Percentiles rank a stretch among this genome's conserved stretches.
Evolutionary conservation across 2,329 filamentous ascomycete genomes (phyloP).

Genomic region (Neocucurbitaria cava): DNA sequence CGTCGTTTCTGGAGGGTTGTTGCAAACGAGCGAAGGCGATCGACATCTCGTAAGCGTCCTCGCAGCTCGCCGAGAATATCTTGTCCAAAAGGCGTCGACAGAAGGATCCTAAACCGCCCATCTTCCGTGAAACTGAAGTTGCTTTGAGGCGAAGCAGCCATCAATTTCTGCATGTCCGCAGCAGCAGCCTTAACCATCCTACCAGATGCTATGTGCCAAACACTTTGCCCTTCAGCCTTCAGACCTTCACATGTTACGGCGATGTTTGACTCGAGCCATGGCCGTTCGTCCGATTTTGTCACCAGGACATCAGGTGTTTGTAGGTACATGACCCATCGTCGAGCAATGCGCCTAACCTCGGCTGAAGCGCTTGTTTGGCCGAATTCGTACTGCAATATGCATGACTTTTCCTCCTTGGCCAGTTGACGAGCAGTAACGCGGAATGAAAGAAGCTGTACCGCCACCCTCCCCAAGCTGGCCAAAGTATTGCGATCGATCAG

Average conservation of each 20-base stretch:
- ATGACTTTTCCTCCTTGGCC: conserved; percentile 28
- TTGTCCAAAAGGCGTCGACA: conserved; percentile 65
- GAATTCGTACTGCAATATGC: conserved; percentile 26
- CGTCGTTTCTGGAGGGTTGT: conserved; percentile 66
- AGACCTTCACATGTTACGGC: conserved; percentile 43
- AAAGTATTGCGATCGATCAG: conserved; percentile 36
- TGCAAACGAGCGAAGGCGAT: conserved; percentile 74
- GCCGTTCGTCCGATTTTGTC: conserved; percentile 23
- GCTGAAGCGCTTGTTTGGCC: conserved; percentile 10
- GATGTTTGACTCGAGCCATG: conserved; percentile 40
- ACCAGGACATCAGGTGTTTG: conserved; percentile 37
- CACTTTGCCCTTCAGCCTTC: conserved; percentile 31
- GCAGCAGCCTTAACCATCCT: conserved; percentile 45
- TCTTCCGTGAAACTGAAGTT: conserved; percentile 69
- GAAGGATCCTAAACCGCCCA: conserved; percentile 68
- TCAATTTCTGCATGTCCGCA: conserved; percentile 48
- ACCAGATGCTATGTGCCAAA: conserved; percentile 51
- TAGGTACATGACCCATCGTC: conserved; percentile 39
- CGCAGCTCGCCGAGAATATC: conserved; percentile 66
- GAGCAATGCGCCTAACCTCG: conserved; percentile 13
- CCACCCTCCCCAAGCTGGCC: conserved; percentile 47
- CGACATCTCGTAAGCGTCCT: conserved; percentile 69
- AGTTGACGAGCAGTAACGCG: conserved; percentile 36
- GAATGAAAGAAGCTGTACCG: conserved; percentile 45
- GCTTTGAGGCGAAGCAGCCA: conserved; percentile 58